Evolutionary conservation across 768 basidiomycete species (phyloP).

Genomic region (Lentinus tigrinus): DNA sequence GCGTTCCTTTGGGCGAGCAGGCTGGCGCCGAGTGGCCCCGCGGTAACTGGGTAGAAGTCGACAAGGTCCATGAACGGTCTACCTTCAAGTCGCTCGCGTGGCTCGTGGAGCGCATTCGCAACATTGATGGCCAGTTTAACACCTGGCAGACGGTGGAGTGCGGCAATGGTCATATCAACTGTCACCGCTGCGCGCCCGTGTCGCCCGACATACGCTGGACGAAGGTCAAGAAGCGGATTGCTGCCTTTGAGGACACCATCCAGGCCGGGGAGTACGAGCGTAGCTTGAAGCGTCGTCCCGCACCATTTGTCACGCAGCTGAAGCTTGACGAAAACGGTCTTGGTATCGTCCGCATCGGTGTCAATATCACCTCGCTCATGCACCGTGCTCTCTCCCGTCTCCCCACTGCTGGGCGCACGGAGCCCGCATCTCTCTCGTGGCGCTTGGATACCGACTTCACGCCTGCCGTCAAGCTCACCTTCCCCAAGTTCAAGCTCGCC

Average conservation of each 20-base stretch:
- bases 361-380: conserved; percentile 83
- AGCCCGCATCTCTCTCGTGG: conserved; percentile 65
- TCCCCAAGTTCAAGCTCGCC: conserved; percentile 65
- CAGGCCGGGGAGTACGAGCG: conserved; percentile 91
- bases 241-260: conserved; percentile 78
- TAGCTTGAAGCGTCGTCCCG: conserved; percentile 81
- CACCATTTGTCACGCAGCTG: conserved; percentile 83
- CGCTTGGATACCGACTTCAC: conserved; percentile 77
- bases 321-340: conserved; percentile 58
- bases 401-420: conserved; percentile 48
- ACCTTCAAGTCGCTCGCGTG: conserved; percentile 83
- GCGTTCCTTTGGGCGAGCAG: conserved; percentile 66
- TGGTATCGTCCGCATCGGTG: conserved; percentile 78
- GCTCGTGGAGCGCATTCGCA: conserved; percentile 81
- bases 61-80: conserved; percentile 80
- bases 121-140: conserved; percentile 62
- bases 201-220: conserved; percentile 78
- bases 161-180: conserved; percentile 47
- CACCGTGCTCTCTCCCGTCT: conserved; percentile 85
- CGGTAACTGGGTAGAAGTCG: conserved; percentile 74
- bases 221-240: conserved; percentile 53
- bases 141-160: conserved; percentile 61
- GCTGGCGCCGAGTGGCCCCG: conserved; percentile 80
- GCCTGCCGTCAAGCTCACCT: conserved; percentile 54
- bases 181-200: conserved; percentile 80